Conservation (phyloP, 805 yeast genomes). For the Candida cerambycidarum region DNA sequence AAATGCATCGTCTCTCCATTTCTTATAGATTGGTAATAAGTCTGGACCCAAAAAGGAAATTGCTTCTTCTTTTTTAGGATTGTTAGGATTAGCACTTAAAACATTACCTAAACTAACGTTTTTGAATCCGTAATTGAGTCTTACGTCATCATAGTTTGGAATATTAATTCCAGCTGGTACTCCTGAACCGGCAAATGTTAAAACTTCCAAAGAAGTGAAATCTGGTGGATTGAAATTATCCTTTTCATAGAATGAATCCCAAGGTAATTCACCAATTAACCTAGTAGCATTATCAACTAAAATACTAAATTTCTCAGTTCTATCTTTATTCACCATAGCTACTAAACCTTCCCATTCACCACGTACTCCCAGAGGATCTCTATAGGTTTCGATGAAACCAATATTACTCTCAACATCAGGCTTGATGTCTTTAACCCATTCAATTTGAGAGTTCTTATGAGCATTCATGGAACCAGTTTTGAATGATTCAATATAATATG, state of each 20-base stretch:
- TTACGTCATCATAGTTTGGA: conserved; percentile 88
- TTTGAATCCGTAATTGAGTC: conserved; percentile 81
- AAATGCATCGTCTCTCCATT: conserved; percentile 77
- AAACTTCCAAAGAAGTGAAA: conserved; percentile 84
- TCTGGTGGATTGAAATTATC: conserved; percentile 90
- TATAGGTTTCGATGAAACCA: conserved; percentile 89
- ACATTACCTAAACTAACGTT: conserved; percentile 89
- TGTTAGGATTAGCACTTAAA: conserved; percentile 62
- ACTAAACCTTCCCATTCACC: conserved; percentile 95
- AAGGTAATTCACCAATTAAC: conserved; percentile 69
- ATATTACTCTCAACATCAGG: conserved; percentile 73
- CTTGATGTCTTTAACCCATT: conserved; percentile 85
- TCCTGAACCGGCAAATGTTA: conserved; percentile 87
- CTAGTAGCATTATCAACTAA: conserved; percentile 67
- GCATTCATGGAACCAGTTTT: conserved; percentile 80
- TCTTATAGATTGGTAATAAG: conserved; percentile 58
- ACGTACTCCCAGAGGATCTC: conserved; percentile 88
- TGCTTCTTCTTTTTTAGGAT: conserved; percentile 64
- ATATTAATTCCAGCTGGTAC: conserved; percentile 92
- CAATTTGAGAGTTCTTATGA: conserved; percentile 78
- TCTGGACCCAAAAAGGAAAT: conserved; percentile 61
- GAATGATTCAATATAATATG: conserved; percentile 66
- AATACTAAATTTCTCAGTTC: conserved; percentile 74
- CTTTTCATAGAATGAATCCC: conserved; percentile 76
- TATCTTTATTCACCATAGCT: conserved; percentile 84